Evolutionary conservation across 2,329 filamentous ascomycete genomes (phyloP).

Genomic region (Pseudogymnoascus sp.): DNA sequence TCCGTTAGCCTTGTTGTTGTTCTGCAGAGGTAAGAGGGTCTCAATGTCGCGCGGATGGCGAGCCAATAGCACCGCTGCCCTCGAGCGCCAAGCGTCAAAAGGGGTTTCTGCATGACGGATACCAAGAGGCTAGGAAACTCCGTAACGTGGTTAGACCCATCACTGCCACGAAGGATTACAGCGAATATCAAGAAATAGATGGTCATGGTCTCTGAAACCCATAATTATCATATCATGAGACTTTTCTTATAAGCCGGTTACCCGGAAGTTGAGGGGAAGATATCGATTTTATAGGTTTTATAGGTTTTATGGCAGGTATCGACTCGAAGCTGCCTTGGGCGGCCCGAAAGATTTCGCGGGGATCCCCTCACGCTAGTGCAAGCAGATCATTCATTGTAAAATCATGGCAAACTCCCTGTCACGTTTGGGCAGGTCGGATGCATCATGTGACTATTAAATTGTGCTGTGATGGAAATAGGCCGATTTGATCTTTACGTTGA

Average conservation of each 20-base stretch:
- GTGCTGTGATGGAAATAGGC: too few relatives aligned
- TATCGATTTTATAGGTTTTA: not conserved
- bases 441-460: not conserved
- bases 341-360: not conserved
- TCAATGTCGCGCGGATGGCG: not conserved
- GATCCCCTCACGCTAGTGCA: slow-evolving; percentile 1
- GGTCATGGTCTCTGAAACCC: not conserved
- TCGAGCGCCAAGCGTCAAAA: not conserved
- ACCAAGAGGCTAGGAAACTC: not conserved
- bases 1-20: not conserved
- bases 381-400: not conserved
- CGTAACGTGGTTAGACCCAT: not conserved
- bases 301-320: not conserved
- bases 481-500: not conserved
- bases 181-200: not conserved
- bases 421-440: not conserved
- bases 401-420: not conserved
- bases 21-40: not conserved
- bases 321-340: not conserved
- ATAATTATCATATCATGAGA: not conserved
- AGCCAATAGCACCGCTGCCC: not conserved
- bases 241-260: not conserved
- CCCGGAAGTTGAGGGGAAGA: not conserved
- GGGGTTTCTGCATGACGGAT: not conserved
- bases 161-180: not conserved